Conservation (phyloP, 805 yeast species). For the Candida endomychidarum region DNA sequence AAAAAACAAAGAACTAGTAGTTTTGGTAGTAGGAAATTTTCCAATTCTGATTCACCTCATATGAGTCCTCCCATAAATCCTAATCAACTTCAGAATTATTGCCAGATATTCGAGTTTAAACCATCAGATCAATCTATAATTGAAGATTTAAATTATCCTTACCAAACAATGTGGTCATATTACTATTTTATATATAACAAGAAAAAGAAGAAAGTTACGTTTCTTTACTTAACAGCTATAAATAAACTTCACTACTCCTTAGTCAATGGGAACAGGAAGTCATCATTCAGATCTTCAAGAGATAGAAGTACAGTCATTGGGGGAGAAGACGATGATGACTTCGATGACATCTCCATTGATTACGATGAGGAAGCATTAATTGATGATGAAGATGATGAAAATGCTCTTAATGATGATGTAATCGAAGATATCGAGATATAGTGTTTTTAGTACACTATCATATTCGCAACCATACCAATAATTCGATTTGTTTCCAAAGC, state of each 20-base stretch:
- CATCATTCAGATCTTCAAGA: slow-evolving; percentile 14
- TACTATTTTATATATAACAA: slow-evolving; percentile 93
- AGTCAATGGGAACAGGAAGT: slow-evolving; percentile 24
- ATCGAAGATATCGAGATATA: slow-evolving; percentile 6
- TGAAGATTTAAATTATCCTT: slow-evolving; percentile 54
- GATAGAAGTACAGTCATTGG: slow-evolving; percentile 11
- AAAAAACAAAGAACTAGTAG: slow-evolving; percentile 10
- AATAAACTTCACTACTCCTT: slow-evolving; percentile 39
- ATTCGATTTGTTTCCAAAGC: background rate
- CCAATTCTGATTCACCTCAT: slow-evolving; percentile 16
- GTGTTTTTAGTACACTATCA: no score
- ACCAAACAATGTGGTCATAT: slow-evolving; percentile 63
- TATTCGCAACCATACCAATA: background rate
- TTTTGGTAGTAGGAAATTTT: slow-evolving; percentile 8
- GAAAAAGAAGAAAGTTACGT: slow-evolving; percentile 88
- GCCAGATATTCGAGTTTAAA: slow-evolving; percentile 63
- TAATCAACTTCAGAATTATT: slow-evolving; percentile 34
- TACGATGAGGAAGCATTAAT: slow-evolving; percentile 25
- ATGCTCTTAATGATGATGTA: slow-evolving; percentile 9
- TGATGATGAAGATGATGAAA: slow-evolving; percentile 28
- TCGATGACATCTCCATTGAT: slow-evolving; percentile 20
- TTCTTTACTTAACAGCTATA: slow-evolving; percentile 63
- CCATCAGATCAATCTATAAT: slow-evolving; percentile 59
- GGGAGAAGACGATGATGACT: slow-evolving; percentile 24
- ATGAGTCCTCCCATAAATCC: slow-evolving; percentile 6